Percentiles rank a stretch among this genome's conserved stretches.
Evolutionary conservation across 331 rosid species (phyloP).

Genomic region (Spiraea crenata): DNA sequence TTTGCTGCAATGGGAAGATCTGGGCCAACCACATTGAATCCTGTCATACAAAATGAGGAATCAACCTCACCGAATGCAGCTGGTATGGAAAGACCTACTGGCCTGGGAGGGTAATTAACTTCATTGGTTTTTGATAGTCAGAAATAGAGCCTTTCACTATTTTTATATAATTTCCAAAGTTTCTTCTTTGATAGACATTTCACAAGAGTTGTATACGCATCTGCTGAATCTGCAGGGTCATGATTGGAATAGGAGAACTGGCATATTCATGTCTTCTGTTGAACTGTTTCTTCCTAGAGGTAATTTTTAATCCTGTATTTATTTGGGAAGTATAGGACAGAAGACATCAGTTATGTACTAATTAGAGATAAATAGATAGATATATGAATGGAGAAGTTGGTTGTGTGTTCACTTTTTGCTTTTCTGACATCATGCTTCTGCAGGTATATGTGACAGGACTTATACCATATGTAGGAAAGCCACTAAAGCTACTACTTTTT

Average conservation of each 20-base stretch:
- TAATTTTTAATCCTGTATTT: slow-evolving; percentile 18
- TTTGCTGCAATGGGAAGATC: slow-evolving; percentile 81
- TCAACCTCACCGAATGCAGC: slow-evolving; percentile 31
- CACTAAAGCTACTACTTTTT: slow-evolving; percentile 70
- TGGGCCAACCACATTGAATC: slow-evolving; percentile 36
- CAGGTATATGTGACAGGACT: slow-evolving; percentile 80
- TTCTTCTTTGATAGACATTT: background rate
- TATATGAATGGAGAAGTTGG: background rate
- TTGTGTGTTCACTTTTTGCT: slow-evolving; percentile 10
- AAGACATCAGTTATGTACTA: background rate
- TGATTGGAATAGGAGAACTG: slow-evolving; percentile 84
- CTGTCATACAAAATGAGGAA: slow-evolving; percentile 40
- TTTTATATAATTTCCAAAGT: background rate
- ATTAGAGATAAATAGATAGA: background rate
- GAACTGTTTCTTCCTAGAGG: slow-evolving; percentile 84
- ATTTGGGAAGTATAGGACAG: background rate
- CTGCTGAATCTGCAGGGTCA: slow-evolving; percentile 48
- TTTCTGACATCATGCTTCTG: slow-evolving; percentile 31
- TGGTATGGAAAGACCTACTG: slow-evolving; percentile 50
- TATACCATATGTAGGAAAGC: slow-evolving; percentile 77
- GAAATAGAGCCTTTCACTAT: background rate
- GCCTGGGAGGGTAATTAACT: slow-evolving; percentile 71
- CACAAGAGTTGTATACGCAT: background rate
- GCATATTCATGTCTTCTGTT: slow-evolving; percentile 76
- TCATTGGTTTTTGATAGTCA: slow-evolving; percentile 15